These are phyloP conservation scores for Larix sibirica DNA, from an alignment of 83 land plant species.

Conservation along the genomic window DNA sequence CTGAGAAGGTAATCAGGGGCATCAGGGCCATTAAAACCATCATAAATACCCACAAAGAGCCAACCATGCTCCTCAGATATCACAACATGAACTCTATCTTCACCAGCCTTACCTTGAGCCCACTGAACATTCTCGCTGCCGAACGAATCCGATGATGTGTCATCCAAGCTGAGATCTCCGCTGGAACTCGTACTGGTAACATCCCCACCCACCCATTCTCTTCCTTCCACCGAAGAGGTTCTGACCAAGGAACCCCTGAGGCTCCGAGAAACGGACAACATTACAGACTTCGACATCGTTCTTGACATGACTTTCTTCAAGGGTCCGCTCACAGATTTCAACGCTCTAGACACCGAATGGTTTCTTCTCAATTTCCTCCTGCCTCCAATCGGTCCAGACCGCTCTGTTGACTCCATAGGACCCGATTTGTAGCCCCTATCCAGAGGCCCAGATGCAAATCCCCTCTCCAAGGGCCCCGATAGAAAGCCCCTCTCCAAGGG, in stretches of 20 bases:
- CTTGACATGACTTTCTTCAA: constrained; percentile 50
- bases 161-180: constrained; percentile 27
- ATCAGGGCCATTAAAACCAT: constrained; percentile 98
- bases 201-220: constrained; percentile 5
- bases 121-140: constrained; percentile 79
- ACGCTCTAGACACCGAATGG: background rate
- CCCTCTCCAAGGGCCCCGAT: constrained; percentile 86
- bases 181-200: constrained; percentile 26
- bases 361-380: background rate
- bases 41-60: constrained; percentile 98
- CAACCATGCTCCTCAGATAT: constrained; percentile 96
- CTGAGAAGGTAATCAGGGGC: constrained; percentile 93
- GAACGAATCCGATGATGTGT: constrained; percentile 32
- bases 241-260: constrained; percentile 27
- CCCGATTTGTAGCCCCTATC: constrained; percentile 40
- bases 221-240: constrained; percentile 19
- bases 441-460: constrained; percentile 40
- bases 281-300: constrained; percentile 31
- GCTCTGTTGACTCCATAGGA: constrained; percentile 36
- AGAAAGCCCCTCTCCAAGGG: constrained; percentile 79
- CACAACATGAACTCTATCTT: constrained; percentile 96
- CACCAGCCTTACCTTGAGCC: constrained; percentile 99
- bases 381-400: constrained; percentile 45
- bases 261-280: constrained; percentile 14
- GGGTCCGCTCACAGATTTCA: constrained; percentile 21